Evolutionary conservation across 1,284 basidiomycete genomes (phyloP).

Genomic region (Pholiota adiposa): DNA sequence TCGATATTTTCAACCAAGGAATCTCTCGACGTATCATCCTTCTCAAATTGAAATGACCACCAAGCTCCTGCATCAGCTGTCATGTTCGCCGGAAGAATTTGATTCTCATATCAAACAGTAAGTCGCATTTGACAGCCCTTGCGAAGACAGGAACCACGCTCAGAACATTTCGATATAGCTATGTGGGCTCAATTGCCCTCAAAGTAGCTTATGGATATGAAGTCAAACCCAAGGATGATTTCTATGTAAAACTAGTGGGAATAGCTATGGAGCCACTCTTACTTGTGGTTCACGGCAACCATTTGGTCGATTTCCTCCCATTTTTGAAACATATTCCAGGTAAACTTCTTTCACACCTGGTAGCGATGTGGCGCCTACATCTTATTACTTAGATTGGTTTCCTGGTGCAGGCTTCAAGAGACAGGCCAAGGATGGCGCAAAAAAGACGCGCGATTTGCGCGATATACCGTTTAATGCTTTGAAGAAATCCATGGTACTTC

Average conservation of each 20-base stretch:
- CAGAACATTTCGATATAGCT: constrained; percentile 16
- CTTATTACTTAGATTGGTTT: constrained; percentile 27
- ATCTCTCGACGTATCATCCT: constrained; percentile 24
- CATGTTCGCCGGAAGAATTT: constrained; percentile 29
- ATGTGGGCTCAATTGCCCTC: constrained; percentile 30
- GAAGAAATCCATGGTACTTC: constrained; percentile 15
- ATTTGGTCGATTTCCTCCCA: constrained; percentile 37
- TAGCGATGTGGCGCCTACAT: not conserved
- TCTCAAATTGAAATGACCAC: constrained; percentile 24
- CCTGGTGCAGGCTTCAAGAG: constrained; percentile 36
- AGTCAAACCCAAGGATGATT: constrained; percentile 31
- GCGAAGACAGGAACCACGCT: not conserved
- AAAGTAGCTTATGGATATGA: constrained; percentile 34
- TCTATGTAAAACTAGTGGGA: constrained; percentile 30
- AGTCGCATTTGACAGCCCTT: constrained; percentile 6
- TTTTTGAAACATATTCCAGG: constrained; percentile 28
- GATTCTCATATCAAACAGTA: constrained; percentile 32
- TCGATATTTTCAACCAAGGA: constrained; percentile 31
- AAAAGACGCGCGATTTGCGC: constrained; percentile 10
- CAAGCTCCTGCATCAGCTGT: constrained; percentile 32
- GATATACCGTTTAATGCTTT: constrained; percentile 21
- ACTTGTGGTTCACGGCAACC: constrained; percentile 31
- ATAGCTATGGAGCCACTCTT: constrained; percentile 28
- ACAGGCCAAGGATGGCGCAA: constrained; percentile 26
- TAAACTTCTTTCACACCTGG: constrained; percentile 3